Evolutionary conservation across 2,329 filamentous ascomycete species (phyloP).

Genomic region (Camillea tinctor): DNA sequence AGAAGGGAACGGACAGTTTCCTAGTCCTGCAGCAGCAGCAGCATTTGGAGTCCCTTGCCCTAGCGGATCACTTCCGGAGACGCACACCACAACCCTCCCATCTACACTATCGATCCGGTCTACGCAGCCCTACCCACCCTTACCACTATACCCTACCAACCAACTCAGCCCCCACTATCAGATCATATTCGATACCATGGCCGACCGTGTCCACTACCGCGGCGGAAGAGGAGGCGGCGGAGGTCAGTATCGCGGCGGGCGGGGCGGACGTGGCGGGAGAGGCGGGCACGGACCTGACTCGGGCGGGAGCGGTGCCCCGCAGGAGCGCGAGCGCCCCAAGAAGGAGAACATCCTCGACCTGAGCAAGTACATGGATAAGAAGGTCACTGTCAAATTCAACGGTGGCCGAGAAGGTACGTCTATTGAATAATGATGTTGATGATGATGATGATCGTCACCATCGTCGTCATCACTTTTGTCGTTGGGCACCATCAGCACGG

Average conservation of each 20-base stretch:
- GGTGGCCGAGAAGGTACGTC: slow-evolving; percentile 81
- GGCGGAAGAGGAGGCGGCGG: slow-evolving; percentile 45
- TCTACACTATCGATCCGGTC: not conserved
- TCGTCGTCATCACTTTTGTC: not conserved
- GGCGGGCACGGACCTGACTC: slow-evolving; percentile 45
- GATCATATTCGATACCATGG: slow-evolving; percentile 38
- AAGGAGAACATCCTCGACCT: slow-evolving; percentile 98
- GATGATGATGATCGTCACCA: not conserved
- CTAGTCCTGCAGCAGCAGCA: not conserved
- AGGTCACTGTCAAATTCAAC: slow-evolving; percentile 93
- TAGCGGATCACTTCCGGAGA: not conserved
- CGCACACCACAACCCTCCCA: not conserved
- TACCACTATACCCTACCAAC: not conserved
- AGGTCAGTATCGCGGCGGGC: slow-evolving; percentile 38
- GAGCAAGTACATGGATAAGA: slow-evolving; percentile 95
- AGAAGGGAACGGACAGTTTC: not conserved
- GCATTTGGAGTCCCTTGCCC: not conserved
- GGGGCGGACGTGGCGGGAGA: slow-evolving; percentile 40
- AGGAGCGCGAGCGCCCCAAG: slow-evolving; percentile 75
- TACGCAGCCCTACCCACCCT: not conserved
- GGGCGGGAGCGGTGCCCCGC: slow-evolving; percentile 42
- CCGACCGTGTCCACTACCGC: slow-evolving; percentile 50
- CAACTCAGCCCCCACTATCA: slow-evolving; percentile 9
- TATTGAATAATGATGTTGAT: no score
- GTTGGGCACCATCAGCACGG: not conserved